Percentiles rank a stretch among this genome's conserved stretches.
These are phyloP conservation scores for Boletus vermiculosoides DNA, from an alignment of 768 basidiomycete genomes.

Conservation along the genomic window DNA sequence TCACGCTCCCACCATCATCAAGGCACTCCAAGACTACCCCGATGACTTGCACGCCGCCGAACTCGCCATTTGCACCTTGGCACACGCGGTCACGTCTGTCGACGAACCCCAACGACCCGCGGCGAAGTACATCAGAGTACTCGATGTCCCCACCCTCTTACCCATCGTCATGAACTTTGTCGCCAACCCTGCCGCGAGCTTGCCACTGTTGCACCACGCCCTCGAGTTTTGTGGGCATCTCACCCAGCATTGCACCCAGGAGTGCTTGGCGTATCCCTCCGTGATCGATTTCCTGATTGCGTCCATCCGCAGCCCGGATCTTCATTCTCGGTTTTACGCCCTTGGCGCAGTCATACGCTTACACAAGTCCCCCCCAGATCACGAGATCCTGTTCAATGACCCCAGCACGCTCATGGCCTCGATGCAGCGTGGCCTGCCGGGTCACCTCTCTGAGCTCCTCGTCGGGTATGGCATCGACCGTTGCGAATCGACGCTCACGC, in stretches of 20 bases:
- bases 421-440: conserved; percentile 43
- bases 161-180: conserved; percentile 42
- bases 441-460: conserved; percentile 45
- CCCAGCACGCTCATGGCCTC: conserved; percentile 46
- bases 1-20: conserved; percentile 41
- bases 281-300: conserved; percentile 54
- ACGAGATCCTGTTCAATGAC: conserved; percentile 48
- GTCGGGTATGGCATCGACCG: conserved; percentile 46
- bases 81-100: conserved; percentile 50
- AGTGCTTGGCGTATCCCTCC: conserved; percentile 44
- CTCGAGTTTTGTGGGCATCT: conserved; percentile 45
- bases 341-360: conserved; percentile 55
- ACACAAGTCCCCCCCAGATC: conserved; percentile 41
- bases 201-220: conserved; percentile 51
- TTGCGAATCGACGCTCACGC: conserved; percentile 48
- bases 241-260: conserved; percentile 44
- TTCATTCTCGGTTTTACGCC: conserved; percentile 49
- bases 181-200: conserved; percentile 42
- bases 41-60: conserved; percentile 52
- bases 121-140: conserved; percentile 36
- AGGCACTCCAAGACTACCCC: conserved; percentile 47
- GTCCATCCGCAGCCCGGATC: conserved; percentile 53
- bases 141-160: conserved; percentile 46
- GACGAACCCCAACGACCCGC: conserved; percentile 39
- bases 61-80: conserved; percentile 48